Conservation (phyloP, 75 land plant species). For the Pinus albicaulis region DNA sequence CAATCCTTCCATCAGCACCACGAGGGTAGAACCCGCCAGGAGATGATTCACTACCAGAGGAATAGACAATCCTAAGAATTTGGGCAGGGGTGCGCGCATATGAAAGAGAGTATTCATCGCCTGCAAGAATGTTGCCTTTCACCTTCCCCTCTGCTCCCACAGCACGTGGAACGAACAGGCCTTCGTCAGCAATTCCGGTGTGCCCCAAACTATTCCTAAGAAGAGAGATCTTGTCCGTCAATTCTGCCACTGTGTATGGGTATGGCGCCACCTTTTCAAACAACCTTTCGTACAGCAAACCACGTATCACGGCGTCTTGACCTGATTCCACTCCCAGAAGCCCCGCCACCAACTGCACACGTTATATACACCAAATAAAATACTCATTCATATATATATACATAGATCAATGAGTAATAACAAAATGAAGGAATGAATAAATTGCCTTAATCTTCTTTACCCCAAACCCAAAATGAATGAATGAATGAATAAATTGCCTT, state of each 20-base stretch:
- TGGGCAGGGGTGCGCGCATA: constrained; percentile 59
- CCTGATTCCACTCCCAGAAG: constrained; percentile 84
- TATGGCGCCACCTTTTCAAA: constrained; percentile 14
- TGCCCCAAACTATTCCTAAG: constrained; percentile 50
- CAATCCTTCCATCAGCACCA: background rate
- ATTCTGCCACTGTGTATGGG: constrained; percentile 49
- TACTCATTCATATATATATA: no score
- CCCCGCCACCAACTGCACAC: constrained; percentile 41
- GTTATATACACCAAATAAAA: background rate
- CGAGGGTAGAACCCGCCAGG: background rate
- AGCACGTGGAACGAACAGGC: constrained; percentile 42
- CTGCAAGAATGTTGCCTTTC: constrained; percentile 47
- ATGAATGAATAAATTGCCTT: no score
- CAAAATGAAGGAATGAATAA: no score
- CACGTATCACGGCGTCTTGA: constrained; percentile 79
- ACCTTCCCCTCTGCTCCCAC: constrained; percentile 50
- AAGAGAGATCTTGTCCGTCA: constrained; percentile 51
- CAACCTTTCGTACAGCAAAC: constrained; percentile 40
- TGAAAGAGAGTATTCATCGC: constrained; percentile 42
- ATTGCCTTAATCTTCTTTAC: no score
- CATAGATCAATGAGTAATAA: no score
- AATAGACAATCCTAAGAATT: constrained; percentile 69
- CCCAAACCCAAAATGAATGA: no score
- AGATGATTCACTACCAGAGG: constrained; percentile 27
- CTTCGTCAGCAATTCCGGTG: constrained; percentile 58